Percentiles rank a stretch among this genome's conserved stretches.
phyloP scores from a whole-genome alignment of 2,329 filamentous ascomycete genomes.

The Paecilomyces niveus region DNA sequence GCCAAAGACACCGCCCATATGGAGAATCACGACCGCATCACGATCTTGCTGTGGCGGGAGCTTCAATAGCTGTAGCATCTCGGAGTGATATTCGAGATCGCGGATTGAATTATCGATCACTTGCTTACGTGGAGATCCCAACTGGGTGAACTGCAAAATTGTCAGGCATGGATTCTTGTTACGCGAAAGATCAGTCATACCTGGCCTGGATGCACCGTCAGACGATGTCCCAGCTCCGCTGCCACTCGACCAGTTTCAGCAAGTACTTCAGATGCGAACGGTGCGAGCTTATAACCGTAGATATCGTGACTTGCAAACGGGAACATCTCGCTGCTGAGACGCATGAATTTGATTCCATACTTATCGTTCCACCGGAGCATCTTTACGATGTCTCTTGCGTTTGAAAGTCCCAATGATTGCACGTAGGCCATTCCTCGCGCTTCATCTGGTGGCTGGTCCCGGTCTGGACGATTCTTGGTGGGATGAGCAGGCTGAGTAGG shows the following conservation, averaged over 20 bases:
- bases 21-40: constrained; percentile 89
- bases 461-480: constrained; percentile 81
- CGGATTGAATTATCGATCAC: constrained; percentile 72
- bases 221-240: constrained; percentile 69
- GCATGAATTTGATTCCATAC: constrained; percentile 87
- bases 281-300: constrained; percentile 76
- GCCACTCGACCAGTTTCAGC: constrained; percentile 70
- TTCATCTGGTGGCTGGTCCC: constrained; percentile 58
- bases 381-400: constrained; percentile 74
- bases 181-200: constrained; percentile 20
- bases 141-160: constrained; percentile 65
- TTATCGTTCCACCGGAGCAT: constrained; percentile 88
- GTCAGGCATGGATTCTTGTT: neutral
- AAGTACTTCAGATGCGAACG: constrained; percentile 73
- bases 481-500: constrained; percentile 69
- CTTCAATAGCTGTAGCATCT: constrained; percentile 70
- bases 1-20: constrained; percentile 86
- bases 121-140: constrained; percentile 71
- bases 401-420: constrained; percentile 69
- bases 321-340: constrained; percentile 93
- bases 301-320: constrained; percentile 86
- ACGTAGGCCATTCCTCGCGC: constrained; percentile 65
- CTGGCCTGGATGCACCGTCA: constrained; percentile 86
- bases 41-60: constrained; percentile 70
- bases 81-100: constrained; percentile 81